Base-by-base conservation (phyloP, 139 green algal genomes). In the Klebsormidium nitens region DNA sequence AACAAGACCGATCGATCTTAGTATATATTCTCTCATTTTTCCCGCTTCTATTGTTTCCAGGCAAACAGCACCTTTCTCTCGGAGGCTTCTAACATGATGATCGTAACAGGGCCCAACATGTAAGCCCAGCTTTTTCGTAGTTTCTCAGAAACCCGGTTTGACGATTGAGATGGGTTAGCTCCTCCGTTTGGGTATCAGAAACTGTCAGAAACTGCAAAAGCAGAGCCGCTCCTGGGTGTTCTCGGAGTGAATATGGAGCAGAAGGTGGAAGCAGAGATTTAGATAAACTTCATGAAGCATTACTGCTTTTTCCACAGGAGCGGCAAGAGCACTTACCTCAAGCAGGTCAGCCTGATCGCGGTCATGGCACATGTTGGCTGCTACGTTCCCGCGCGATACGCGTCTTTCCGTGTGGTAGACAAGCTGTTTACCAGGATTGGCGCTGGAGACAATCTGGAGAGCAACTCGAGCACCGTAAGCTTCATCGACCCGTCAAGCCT, bases 91-190 rank as follows among this genome's bases (percentile, higher is more conserved):
- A 55, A 81, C 0, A 75, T 59, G 19, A 72, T 84, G 67, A 62
- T 92, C 14, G 68, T 93, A 39, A 93, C 85, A 0, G 89, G 90
- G 0, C 91, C 91, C 26, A 96, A 96, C 85, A 96, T 96, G 91
- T 92, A 64, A 64, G 14, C 14, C 14, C 19, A 64, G 14, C 17
- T 37, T 64, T 14, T 37, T 64, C 17, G 29, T n/a, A n/a, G n/a
- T n/a, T n/a, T n/a, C n/a, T n/a, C n/a, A n/a, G n/a, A n/a, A n/a
- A n/a, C n/a, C n/a, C n/a, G n/a, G n/a, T n/a, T n/a, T n/a, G n/a
- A n/a, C n/a, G n/a, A n/a, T n/a, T n/a, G n/a, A n/a, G n/a, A n/a
- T n/a, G n/a, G n/a, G n/a, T n/a, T n/a, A n/a, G n/a, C n/a, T n/a
- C n/a, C n/a, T n/a, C n/a, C n/a, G n/a, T n/a, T n/a, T n/a, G n/a